A percentile compares a stretch with the other conserved stretches of the same genome.
These are phyloP conservation scores for Pseudozyma pruni DNA, from an alignment of 1,284 basidiomycete genomes.

Conservation along the genomic window DNA sequence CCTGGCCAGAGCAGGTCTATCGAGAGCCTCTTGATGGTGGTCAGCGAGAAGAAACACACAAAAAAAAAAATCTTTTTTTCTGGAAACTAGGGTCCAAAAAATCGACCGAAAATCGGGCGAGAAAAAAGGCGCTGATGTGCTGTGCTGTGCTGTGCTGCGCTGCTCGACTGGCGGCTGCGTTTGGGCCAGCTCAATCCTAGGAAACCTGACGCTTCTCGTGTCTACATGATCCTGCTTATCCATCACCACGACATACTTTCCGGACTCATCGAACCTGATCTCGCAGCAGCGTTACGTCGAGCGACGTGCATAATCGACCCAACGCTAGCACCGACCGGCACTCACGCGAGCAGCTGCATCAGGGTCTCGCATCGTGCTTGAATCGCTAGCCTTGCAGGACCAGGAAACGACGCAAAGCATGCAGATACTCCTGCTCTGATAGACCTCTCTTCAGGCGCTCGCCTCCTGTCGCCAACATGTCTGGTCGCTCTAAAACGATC, in stretches of 20 bases:
- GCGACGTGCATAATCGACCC: no score
- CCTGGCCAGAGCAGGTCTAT: slow-evolving; percentile 13
- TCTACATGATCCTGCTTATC: neutral
- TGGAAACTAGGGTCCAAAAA: slow-evolving; percentile 31
- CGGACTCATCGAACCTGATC: no score
- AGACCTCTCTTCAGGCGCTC: neutral
- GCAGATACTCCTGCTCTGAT: neutral
- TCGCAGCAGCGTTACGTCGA: no score
- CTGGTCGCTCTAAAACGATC: slow-evolving; percentile 35
- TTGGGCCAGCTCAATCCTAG: slow-evolving; percentile 18
- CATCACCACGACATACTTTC: neutral
- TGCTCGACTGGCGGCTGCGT: slow-evolving; percentile 5
- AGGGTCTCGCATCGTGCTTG: no score
- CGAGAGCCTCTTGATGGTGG: slow-evolving; percentile 2
- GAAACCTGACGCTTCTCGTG: neutral
- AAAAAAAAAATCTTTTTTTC: neutral
- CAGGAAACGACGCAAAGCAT: neutral
- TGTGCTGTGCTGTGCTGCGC: neutral
- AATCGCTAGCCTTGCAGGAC: no score
- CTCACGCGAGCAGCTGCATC: no score
- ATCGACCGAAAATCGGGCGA: slow-evolving; percentile 13
- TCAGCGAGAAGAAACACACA: neutral
- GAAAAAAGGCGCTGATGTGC: slow-evolving; percentile 10
- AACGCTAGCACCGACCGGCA: no score
- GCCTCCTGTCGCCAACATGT: slow-evolving; percentile 21